Evolutionary conservation across 2,329 filamentous ascomycete genomes (phyloP).

Genomic region (Trichoderma koningiopsis): DNA sequence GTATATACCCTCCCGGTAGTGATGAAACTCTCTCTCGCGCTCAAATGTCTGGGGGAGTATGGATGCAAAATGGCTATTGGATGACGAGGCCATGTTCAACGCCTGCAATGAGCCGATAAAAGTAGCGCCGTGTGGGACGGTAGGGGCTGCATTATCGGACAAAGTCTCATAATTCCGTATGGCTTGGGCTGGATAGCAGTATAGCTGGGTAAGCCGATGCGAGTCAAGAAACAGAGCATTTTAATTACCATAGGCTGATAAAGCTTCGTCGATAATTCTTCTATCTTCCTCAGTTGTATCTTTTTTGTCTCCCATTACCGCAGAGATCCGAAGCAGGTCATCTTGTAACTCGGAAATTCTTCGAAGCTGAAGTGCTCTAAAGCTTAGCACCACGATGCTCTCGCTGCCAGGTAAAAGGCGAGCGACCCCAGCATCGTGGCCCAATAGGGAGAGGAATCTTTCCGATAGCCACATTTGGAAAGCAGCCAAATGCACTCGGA

Average conservation of each 20-base stretch:
- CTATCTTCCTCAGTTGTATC: not conserved
- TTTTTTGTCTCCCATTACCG: not conserved
- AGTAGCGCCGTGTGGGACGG: not conserved
- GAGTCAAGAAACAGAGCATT: not conserved
- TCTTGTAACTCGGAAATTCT: not conserved
- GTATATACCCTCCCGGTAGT: too few relatives aligned
- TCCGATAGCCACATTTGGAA: not conserved
- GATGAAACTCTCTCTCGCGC: too few relatives aligned
- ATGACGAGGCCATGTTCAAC: too few relatives aligned
- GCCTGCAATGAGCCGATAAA: not conserved
- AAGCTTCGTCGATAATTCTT: not conserved
- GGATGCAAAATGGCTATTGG: too few relatives aligned
- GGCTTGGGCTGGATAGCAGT: not conserved
- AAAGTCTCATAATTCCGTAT: not conserved
- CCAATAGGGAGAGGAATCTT: too few relatives aligned
- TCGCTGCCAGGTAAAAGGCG: too few relatives aligned
- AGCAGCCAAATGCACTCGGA: not conserved
- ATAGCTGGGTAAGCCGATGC: not conserved
- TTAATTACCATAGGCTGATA: not conserved
- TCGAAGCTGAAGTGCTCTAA: not conserved
- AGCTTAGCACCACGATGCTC: not conserved
- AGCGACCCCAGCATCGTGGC: too few relatives aligned
- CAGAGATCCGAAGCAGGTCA: not conserved
- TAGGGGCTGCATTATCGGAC: not conserved
- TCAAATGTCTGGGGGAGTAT: too few relatives aligned